Percentiles rank a stretch among this genome's conserved stretches.
phyloP scores from a whole-genome alignment of 495 filamentous ascomycete genomes.

The Apiosordaria backusii region DNA sequence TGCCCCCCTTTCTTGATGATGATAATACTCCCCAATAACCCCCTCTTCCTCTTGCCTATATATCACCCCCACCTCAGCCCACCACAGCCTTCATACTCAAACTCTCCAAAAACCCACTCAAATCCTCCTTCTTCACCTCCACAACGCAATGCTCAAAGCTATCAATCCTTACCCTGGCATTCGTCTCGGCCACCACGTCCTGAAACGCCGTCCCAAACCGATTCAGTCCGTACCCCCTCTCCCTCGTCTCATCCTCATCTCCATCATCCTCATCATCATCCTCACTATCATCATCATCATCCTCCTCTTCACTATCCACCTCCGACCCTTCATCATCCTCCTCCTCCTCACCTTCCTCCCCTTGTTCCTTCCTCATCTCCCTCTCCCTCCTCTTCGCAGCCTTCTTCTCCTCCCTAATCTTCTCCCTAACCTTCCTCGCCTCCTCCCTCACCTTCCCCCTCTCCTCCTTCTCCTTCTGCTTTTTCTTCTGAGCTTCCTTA shows the following conservation, averaged over 20 bases:
- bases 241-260: conserved; percentile 51
- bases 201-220: conserved; percentile 94
- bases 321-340: conserved; percentile 25
- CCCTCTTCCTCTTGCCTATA: neutral
- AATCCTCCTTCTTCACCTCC: conserved; percentile 92
- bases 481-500: conserved; percentile 59
- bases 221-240: conserved; percentile 70
- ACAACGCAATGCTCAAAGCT: conserved; percentile 97
- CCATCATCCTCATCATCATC: conserved; percentile 64
- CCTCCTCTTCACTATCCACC: conserved; percentile 44
- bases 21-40: neutral
- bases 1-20: neutral
- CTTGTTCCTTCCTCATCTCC: conserved; percentile 54
- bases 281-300: conserved; percentile 50
- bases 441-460: conserved; percentile 61
- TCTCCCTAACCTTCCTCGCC: conserved; percentile 49
- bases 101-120: conserved; percentile 85
- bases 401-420: conserved; percentile 50
- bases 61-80: conserved; percentile 49
- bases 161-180: conserved; percentile 84
- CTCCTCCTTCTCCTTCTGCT: conserved; percentile 55
- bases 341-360: conserved; percentile 37
- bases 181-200: conserved; percentile 89
- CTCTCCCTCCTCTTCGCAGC: conserved; percentile 46
- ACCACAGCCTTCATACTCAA: conserved; percentile 90